Conservation (phyloP, 345 rosid genomes). For the Psidium guajava region DNA sequence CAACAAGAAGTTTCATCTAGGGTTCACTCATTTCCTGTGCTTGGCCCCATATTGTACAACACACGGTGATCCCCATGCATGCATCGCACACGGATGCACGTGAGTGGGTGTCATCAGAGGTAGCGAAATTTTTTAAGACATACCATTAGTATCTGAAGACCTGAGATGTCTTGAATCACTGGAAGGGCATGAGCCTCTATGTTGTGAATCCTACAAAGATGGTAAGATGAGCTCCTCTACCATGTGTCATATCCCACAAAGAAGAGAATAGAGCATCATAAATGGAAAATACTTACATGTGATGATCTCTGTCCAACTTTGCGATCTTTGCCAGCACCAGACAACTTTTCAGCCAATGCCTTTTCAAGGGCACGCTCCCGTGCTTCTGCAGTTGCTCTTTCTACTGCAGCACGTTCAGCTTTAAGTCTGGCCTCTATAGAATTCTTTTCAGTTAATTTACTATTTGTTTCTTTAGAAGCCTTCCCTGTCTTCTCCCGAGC, state of each 20-base stretch:
- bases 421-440: constrained; percentile 59
- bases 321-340: constrained; percentile 35
- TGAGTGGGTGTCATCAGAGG: background rate
- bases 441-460: constrained; percentile 29
- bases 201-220: constrained; percentile 44
- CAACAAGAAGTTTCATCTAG: background rate
- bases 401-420: constrained; percentile 91
- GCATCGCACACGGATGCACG: background rate
- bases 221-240: background rate
- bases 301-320: constrained; percentile 25
- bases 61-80: background rate
- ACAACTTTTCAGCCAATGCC: constrained; percentile 56
- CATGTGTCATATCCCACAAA: background rate
- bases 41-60: background rate
- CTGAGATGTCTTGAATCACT: constrained; percentile 16
- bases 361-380: constrained; percentile 84
- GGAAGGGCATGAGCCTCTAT: constrained; percentile 32
- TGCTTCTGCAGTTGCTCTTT: constrained; percentile 89
- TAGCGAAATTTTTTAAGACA: background rate
- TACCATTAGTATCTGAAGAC: constrained; percentile 38
- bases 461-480: constrained; percentile 32
- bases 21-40: background rate
- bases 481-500: constrained; percentile 48
- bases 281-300: constrained; percentile 28
- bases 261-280: background rate